These are phyloP conservation scores for Nannizziopsis arthrosporioides DNA, from an alignment of 2,329 filamentous ascomycete species.

Conservation along the genomic window DNA sequence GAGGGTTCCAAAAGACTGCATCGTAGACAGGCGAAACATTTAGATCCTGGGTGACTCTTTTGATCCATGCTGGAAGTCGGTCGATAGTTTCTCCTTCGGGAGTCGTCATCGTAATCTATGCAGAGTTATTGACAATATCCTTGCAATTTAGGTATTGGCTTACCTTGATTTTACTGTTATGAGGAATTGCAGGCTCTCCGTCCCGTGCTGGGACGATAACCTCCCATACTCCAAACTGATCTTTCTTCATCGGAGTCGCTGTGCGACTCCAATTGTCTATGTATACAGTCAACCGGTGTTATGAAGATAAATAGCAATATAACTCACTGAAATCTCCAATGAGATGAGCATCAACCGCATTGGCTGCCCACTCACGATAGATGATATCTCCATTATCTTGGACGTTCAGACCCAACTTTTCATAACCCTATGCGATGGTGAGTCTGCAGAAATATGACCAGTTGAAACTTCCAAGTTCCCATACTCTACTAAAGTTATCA, in stretches of 20 bases:
- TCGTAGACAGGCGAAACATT: conserved; percentile 85
- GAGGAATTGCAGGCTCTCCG: conserved; percentile 67
- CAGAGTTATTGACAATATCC: neutral
- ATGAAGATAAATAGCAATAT: neutral
- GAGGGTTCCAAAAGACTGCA: conserved; percentile 93
- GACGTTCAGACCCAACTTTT: conserved; percentile 77
- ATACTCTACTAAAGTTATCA: conserved; percentile 77
- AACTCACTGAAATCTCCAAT: conserved; percentile 85
- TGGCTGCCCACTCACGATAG: conserved; percentile 95
- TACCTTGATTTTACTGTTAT: conserved; percentile 95
- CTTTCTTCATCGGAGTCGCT: conserved; percentile 76
- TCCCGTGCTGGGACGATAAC: conserved; percentile 61
- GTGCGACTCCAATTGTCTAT: conserved; percentile 75
- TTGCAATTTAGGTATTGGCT: conserved; percentile 13
- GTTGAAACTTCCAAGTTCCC: conserved; percentile 16
- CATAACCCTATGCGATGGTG: conserved; percentile 52
- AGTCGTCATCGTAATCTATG: conserved; percentile 68
- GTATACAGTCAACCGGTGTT: neutral
- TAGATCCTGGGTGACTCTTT: conserved; percentile 88
- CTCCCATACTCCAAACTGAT: conserved; percentile 77
- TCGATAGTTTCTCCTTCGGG: conserved; percentile 72
- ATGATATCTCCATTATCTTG: conserved; percentile 69
- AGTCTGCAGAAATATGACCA: conserved; percentile 1
- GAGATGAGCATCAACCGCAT: conserved; percentile 69
- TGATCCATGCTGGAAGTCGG: conserved; percentile 91